Base-by-base conservation (phyloP, 768 basidiomycete species). In the Strobilomyces echinocephalus region DNA sequence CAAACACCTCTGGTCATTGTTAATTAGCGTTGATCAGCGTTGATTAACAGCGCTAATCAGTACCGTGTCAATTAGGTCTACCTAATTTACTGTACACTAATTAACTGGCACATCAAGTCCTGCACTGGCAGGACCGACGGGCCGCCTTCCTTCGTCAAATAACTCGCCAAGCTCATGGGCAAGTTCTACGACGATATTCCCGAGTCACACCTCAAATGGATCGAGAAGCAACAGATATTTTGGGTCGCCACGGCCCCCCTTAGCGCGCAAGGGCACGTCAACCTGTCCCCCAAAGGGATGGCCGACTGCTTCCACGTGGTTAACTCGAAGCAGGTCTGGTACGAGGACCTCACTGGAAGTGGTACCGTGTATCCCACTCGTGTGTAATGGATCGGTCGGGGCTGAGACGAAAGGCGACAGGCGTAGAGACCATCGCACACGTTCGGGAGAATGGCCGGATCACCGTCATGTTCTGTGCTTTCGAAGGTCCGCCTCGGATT, bases 231-330 rank as follows among this genome's bases (percentile, higher is more conserved):
- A n/a, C 42, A 28, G 2, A 43, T 43, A 26, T 43, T 43, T 65
- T 88, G 83, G 79, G 85, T 88, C 5, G 84, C 83, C 0, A 79
- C 83, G 3, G 83, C 85, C 1, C 87, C 86, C 11, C 77, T 87
- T 9, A 71, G 69, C 9, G 64, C 62, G 0, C 74, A 79, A 2
- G 85, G 84, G 0, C 81, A 83, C 46, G 69, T 89, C 53, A 88
- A 88, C 53, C 58, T 88, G 2, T 87, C 84, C 0, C 84, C 87
- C 2, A 87, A 89, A 63, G 83, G 83, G 26, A 73, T 80, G n/a
- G 72, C 76, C 50, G 80, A 81, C 28, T 80, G 79, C 9, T 85
- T 89, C 63, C 83, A 83, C 57, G 64, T 87, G 44, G 73, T 78
- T 18, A 72, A 82, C 54, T 66, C 76, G 8, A 77, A 72, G 47